phyloP scores from a whole-genome alignment of 352 stramenopile species.

The Pythium brassicae region DNA sequence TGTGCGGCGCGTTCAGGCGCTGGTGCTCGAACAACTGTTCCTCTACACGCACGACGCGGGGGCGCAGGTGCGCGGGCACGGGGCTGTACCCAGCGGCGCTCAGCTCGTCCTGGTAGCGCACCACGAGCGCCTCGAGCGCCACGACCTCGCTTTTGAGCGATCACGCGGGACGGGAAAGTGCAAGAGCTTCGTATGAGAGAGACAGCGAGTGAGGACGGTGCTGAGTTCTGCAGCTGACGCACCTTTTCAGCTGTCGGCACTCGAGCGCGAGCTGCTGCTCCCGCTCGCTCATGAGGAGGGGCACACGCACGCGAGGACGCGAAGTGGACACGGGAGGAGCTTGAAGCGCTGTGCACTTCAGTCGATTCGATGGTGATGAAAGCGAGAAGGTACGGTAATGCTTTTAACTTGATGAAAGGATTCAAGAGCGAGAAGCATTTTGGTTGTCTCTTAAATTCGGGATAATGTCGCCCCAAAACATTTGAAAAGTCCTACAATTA shows the following conservation, averaged over 20 bases:
- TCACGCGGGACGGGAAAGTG: not conserved
- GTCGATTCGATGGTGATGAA: too few relatives aligned
- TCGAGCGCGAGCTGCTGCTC: constrained; percentile 36
- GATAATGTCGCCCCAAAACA: too few relatives aligned
- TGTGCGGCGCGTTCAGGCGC: constrained; percentile 22
- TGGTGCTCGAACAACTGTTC: constrained; percentile 64
- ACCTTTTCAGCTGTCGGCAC: constrained; percentile 32
- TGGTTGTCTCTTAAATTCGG: too few relatives aligned
- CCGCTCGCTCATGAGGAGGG: constrained; percentile 8
- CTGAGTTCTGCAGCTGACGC: not conserved
- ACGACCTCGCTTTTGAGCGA: constrained; percentile 43
- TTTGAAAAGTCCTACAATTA: too few relatives aligned
- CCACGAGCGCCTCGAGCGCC: constrained; percentile 53
- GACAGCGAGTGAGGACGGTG: not conserved
- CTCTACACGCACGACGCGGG: constrained; percentile 22
- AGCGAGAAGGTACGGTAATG: too few relatives aligned
- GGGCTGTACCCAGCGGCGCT: not conserved
- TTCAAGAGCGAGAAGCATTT: too few relatives aligned
- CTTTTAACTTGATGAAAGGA: too few relatives aligned
- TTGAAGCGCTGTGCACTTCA: not conserved
- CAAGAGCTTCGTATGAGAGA: not conserved
- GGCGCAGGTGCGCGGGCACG: not conserved
- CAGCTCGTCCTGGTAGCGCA: constrained; percentile 59
- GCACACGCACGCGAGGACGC: too few relatives aligned
- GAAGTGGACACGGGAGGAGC: too few relatives aligned